Conservation (phyloP, 345 rosid genomes). For the Brassica rapa region DNA sequence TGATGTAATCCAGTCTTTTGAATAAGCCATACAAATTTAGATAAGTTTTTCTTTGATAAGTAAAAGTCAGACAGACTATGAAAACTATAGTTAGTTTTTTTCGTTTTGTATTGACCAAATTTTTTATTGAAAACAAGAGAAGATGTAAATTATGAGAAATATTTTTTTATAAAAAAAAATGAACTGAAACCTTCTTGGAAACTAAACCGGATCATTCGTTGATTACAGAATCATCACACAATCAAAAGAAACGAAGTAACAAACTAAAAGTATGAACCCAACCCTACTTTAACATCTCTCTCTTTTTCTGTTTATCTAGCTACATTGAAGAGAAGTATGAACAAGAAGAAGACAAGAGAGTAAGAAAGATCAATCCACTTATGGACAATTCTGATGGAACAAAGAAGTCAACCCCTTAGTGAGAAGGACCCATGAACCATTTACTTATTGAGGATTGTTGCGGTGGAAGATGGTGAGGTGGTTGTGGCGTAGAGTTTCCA, state of each 20-base stretch:
- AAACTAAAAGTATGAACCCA: not conserved
- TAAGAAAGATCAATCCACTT: conserved; percentile 37
- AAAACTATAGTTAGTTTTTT: not conserved
- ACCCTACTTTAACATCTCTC: not conserved
- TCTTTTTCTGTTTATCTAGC: conserved; percentile 27
- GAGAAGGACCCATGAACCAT: not conserved
- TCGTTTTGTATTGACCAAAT: not conserved
- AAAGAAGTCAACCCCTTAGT: conserved; percentile 26
- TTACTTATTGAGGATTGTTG: conserved; percentile 28
- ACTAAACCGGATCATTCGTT: not conserved
- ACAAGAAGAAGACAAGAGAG: conserved; percentile 9
- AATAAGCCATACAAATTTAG: no score
- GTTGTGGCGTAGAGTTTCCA: conserved; percentile 34
- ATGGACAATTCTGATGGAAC: conserved; percentile 18
- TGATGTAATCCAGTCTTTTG: conserved; percentile 11
- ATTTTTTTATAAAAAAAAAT: no score
- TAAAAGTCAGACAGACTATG: no score
- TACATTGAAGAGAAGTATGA: conserved; percentile 15
- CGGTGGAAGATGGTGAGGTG: conserved; percentile 22
- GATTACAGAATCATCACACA: not conserved
- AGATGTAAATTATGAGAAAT: not conserved
- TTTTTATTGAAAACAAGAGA: not conserved
- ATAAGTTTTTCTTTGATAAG: no score
- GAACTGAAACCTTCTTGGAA: not conserved
- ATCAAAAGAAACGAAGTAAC: not conserved